Conservation (phyloP, 129 eudicot species). For the Artemisia argyi region DNA sequence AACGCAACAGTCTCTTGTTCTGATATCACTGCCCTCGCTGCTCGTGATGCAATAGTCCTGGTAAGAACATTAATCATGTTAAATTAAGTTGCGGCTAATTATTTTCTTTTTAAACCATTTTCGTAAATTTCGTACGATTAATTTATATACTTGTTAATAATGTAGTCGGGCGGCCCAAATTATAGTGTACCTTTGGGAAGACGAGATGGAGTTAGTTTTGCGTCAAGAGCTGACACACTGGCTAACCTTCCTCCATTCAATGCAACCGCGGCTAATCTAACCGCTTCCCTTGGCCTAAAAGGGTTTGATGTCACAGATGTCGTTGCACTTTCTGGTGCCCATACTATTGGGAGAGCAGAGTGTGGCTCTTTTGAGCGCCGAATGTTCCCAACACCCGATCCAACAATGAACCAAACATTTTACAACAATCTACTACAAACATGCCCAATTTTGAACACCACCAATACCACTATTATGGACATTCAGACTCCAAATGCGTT, state of each 20-base stretch:
- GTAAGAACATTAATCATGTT: not conserved
- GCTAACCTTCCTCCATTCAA: conserved; percentile 56
- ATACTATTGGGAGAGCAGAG: conserved; percentile 58
- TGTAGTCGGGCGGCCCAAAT: not conserved
- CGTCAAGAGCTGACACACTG: conserved; percentile 36
- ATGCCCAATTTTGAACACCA: conserved; percentile 40
- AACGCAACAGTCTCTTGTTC: conserved; percentile 42
- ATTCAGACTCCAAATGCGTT: conserved; percentile 55
- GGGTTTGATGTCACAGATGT: conserved; percentile 51
- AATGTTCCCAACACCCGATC: conserved; percentile 42
- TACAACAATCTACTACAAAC: conserved; percentile 36
- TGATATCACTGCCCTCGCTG: conserved; percentile 25
- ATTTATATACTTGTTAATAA: not conserved
- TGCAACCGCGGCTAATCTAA: conserved; percentile 37
- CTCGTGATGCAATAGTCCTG: too few species aligned
- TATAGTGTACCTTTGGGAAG: conserved; percentile 60
- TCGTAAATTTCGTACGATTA: too few species aligned
- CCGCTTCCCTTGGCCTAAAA: conserved; percentile 38
- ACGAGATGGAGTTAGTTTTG: conserved; percentile 50
- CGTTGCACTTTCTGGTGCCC: conserved; percentile 74
- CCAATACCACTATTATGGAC: conserved; percentile 50
- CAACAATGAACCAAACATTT: conserved; percentile 47
- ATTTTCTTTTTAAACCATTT: too few species aligned
- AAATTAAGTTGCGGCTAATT: too few species aligned
- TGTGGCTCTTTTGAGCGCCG: conserved; percentile 52